These are phyloP conservation scores for Rhodotorula babjevae DNA, from an alignment of 768 basidiomycete species.

Conservation along the genomic window DNA sequence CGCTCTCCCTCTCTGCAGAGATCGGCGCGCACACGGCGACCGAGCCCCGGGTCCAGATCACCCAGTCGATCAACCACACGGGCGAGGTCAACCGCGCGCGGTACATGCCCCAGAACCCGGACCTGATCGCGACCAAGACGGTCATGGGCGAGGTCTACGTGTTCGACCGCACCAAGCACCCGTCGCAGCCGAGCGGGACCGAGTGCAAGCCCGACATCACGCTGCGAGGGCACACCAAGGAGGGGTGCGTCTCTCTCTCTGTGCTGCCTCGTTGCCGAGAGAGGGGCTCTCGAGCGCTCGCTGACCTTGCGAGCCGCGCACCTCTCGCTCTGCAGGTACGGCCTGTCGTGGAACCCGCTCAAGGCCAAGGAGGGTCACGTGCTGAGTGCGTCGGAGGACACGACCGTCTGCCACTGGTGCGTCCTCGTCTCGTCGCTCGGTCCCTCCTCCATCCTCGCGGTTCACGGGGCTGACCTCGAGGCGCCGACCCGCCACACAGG, in stretches of 20 bases:
- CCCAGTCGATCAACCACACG: slow-evolving; percentile 88
- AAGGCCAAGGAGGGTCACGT: slow-evolving; percentile 67
- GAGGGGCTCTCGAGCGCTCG: neutral
- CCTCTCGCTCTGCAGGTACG: slow-evolving; percentile 59
- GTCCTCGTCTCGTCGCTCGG: slow-evolving; percentile 30
- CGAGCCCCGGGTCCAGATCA: slow-evolving; percentile 76
- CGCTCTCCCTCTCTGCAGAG: slow-evolving; percentile 51
- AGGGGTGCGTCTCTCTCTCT: slow-evolving; percentile 63
- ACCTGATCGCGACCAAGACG: slow-evolving; percentile 91
- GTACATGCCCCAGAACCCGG: slow-evolving; percentile 99
- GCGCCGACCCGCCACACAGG: slow-evolving; percentile 60
- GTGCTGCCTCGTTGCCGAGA: too few relatives aligned
- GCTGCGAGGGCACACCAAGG: slow-evolving; percentile 80
- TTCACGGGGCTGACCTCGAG: too few relatives aligned
- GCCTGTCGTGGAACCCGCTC: slow-evolving; percentile 82
- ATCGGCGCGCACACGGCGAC: slow-evolving; percentile 86
- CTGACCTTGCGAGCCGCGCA: neutral
- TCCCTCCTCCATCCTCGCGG: neutral
- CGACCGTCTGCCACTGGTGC: slow-evolving; percentile 90
- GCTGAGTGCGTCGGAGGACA: slow-evolving; percentile 88
- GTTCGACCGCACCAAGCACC: slow-evolving; percentile 97
- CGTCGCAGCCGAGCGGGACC: slow-evolving; percentile 78
- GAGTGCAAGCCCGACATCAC: slow-evolving; percentile 83
- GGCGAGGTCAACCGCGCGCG: slow-evolving; percentile 95
- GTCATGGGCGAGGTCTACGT: slow-evolving; percentile 82